phyloP scores from a whole-genome alignment of 148 eudicot species.

The Hydrangea macrophylla region DNA sequence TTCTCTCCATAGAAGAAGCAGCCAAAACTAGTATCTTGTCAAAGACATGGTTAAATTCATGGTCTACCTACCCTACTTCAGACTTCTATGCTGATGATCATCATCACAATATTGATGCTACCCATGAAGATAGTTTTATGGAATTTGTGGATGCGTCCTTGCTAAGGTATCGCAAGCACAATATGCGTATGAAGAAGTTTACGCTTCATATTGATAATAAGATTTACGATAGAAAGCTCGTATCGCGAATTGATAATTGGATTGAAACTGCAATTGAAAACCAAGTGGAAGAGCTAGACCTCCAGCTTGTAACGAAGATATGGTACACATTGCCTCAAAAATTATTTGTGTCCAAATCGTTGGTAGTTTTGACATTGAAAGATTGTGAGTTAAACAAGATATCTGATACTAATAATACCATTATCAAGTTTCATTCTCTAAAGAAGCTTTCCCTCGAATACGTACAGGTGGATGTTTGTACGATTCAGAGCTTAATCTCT shows the following conservation, averaged over 20 bases:
- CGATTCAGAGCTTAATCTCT: too few species aligned
- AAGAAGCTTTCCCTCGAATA: too few species aligned
- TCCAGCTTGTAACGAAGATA: too few species aligned
- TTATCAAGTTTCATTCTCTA: too few species aligned
- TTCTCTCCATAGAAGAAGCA: background rate
- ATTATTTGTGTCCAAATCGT: too few species aligned
- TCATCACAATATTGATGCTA: background rate
- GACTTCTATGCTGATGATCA: slow-evolving; percentile 4
- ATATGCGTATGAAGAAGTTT: background rate
- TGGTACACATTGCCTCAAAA: too few species aligned
- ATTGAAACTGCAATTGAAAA: background rate
- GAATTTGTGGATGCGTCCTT: background rate
- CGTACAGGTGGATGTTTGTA: too few species aligned
- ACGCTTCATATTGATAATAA: background rate
- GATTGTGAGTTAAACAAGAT: too few species aligned
- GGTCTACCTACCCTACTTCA: background rate
- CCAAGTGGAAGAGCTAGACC: background rate
- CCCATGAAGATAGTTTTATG: background rate
- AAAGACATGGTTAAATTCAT: background rate
- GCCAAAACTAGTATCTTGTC: background rate
- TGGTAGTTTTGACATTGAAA: too few species aligned
- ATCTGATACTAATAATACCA: too few species aligned
- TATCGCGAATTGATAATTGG: background rate
- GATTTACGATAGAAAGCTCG: background rate
- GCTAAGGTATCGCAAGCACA: background rate